A percentile compares a stretch with the other conserved stretches of the same genome.
phyloP scores from a whole-genome alignment of 1,139 yeast species.

The Candida sp. region DNA sequence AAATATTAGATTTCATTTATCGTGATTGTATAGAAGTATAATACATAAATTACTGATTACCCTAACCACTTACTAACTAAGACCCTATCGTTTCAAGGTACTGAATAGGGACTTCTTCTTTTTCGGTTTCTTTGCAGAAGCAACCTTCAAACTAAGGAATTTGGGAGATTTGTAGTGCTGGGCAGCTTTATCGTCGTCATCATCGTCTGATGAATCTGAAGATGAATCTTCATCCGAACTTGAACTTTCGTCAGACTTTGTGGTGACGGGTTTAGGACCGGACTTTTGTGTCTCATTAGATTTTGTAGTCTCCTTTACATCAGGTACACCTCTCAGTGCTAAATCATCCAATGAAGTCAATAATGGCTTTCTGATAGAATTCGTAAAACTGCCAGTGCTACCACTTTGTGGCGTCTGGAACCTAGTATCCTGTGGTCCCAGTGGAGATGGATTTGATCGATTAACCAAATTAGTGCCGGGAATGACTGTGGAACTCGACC shows the following conservation, averaged over 20 bases:
- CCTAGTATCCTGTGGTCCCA: not conserved
- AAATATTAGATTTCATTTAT: not conserved
- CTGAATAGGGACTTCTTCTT: slow-evolving; percentile 10
- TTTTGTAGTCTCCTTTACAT: slow-evolving; percentile 44
- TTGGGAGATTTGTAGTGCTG: slow-evolving; percentile 36
- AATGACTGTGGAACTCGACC: no score
- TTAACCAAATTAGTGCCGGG: no score
- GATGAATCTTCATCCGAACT: slow-evolving; percentile 5
- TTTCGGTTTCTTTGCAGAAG: slow-evolving; percentile 4
- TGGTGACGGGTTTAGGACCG: slow-evolving; percentile 3
- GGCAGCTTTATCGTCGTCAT: slow-evolving; percentile 11
- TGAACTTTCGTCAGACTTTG: slow-evolving; percentile 14
- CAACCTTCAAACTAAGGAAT: slow-evolving; percentile 7
- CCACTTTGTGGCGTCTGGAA: not conserved
- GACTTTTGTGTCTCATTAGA: slow-evolving; percentile 9
- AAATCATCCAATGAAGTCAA: slow-evolving; percentile 57
- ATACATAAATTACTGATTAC: not conserved
- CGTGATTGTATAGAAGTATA: no score
- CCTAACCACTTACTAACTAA: not conserved
- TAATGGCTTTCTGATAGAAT: slow-evolving; percentile 20
- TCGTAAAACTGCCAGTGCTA: slow-evolving; percentile 12
- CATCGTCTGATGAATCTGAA: slow-evolving; percentile 4
- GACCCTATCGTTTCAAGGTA: slow-evolving; percentile 4
- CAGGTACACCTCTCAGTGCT: slow-evolving; percentile 60
- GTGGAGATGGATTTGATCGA: slow-evolving; percentile 1